Evolutionary conservation across 1,284 basidiomycete genomes (phyloP), one percentile per base, ranked within the genome.

Genomic region (Hortiboletus rubellus): DNA sequence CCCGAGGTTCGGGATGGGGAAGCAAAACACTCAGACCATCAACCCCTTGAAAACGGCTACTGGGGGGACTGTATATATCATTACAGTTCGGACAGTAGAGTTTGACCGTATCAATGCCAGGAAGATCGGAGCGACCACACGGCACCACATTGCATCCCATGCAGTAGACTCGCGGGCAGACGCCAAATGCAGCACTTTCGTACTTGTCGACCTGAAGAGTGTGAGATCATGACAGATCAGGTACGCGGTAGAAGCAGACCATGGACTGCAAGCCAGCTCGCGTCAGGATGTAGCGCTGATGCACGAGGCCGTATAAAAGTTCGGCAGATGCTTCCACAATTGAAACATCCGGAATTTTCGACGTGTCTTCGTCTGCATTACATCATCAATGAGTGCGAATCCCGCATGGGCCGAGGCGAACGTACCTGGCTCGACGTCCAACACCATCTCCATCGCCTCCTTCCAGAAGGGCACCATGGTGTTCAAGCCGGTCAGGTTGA

Each of bases 381-480:
- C 48, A 59, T 60, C 52, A 63, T 49, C 33, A 18, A 54, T 62
- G 52, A 60, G 22, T 27, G 47, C 37, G 49, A 52, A 43, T 46
- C 63, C 47, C 58, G 54, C 52, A 61, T 60, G 50, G 60, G 58
- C 53, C 58, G 51, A 59, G 56, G 53, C n/a, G 17, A 46, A 66
- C 87, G 73, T 74, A 95, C 94, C 94, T 77, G 97, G 94, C 77
- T 99, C 97, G 52, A 99, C 96, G 75, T 99, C 97, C 59, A 99
- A 77, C n/a, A 99, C 95, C 97, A 99, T 99, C 78, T 99, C 97
- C 85, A 99, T 89, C 31, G 97, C 97, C 74, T 99, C 97, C 75
- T 98, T 96, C 94, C 97, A 99, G 72, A 99, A 99, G 10, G 97
- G 90, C 34, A 99, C 96, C 82, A 98, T 89, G 18, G 86, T 84